These are phyloP conservation scores for Amylostereum areolatum DNA, from an alignment of 1,284 basidiomycete genomes.

Conservation along the genomic window DNA sequence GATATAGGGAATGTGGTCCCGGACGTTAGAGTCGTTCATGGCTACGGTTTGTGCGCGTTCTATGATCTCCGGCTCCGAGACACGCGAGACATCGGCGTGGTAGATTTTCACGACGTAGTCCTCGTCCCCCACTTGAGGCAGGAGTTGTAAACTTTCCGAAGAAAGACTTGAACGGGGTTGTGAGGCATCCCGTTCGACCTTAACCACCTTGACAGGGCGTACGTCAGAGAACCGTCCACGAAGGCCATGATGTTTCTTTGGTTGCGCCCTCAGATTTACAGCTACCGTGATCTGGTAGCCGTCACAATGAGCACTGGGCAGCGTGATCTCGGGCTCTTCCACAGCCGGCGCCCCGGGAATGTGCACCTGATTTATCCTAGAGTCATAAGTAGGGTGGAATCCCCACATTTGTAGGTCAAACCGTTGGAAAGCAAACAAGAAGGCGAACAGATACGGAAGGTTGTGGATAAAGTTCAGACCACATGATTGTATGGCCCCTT, in stretches of 20 bases:
- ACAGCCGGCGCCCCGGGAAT: no score
- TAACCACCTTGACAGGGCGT: no score
- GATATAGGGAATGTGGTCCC: not conserved
- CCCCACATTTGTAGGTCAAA: not conserved
- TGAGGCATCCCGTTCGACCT: no score
- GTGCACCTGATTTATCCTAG: no score
- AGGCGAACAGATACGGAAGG: conserved; percentile 24
- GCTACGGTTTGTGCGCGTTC: not conserved
- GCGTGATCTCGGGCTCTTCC: not conserved
- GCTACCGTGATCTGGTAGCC: no score
- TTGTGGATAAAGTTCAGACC: conserved; percentile 22
- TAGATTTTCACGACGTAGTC: not conserved
- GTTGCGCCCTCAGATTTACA: no score
- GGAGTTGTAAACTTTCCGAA: no score
- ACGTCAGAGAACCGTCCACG: no score
- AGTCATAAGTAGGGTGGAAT: not conserved
- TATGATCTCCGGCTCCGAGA: not conserved
- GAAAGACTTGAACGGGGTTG: no score
- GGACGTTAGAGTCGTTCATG: not conserved
- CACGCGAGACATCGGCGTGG: not conserved
- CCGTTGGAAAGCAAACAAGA: conserved; percentile 16
- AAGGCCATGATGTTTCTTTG: no score
- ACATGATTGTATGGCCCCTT: conserved; percentile 20
- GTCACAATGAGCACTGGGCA: no score
- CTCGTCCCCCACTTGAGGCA: no score